Conservation (phyloP, 2,329 filamentous ascomycete species). For the Plenodomus lindquistii region DNA sequence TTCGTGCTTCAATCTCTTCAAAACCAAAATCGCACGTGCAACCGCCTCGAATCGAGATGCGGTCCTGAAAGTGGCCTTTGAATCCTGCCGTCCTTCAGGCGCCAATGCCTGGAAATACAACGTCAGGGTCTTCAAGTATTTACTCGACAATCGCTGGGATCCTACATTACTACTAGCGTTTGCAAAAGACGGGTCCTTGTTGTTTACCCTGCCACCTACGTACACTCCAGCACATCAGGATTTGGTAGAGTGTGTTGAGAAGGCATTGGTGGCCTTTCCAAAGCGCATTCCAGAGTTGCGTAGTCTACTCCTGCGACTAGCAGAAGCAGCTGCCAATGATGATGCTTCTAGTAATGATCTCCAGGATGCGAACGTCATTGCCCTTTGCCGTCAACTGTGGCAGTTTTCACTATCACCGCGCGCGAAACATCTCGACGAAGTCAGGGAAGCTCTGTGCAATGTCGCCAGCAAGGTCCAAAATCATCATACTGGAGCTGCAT, state of each 20-base stretch:
- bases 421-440: neutral
- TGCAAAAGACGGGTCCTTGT: neutral
- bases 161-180: constrained; percentile 5
- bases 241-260: constrained; percentile 17
- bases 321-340: constrained; percentile 6
- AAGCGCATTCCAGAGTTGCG: constrained; percentile 5
- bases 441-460: constrained; percentile 1
- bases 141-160: constrained; percentile 10
- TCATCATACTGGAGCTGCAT: neutral
- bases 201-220: constrained; percentile 8
- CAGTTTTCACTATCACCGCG: constrained; percentile 6
- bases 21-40: constrained; percentile 5
- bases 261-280: constrained; percentile 3
- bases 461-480: constrained; percentile 14
- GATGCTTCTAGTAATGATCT: constrained; percentile 1
- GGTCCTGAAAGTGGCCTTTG: neutral
- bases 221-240: constrained; percentile 12
- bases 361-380: constrained; percentile 14
- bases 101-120: constrained; percentile 12
- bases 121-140: constrained; percentile 15
- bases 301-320: constrained; percentile 14
- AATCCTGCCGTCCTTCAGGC: constrained; percentile 7
- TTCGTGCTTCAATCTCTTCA: constrained; percentile 14
- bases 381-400: constrained; percentile 17
- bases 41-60: neutral